A percentile compares a stretch with the other conserved stretches of the same genome.
These are phyloP conservation scores for Podila minutissima DNA, from an alignment of 192 early-diverging fungal species.

Conservation along the genomic window DNA sequence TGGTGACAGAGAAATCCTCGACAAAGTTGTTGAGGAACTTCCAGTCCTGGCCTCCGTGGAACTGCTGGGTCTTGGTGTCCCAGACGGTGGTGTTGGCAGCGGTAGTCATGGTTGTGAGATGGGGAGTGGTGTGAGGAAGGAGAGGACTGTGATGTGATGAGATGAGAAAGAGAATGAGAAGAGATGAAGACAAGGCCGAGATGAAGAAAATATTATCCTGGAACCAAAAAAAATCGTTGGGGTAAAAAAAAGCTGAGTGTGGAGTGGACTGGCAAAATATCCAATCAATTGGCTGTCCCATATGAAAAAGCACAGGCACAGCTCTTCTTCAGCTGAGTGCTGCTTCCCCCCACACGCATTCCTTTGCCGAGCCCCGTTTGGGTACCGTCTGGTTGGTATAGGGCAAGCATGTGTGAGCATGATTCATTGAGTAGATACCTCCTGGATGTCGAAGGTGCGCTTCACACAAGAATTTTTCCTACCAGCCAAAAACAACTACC, in stretches of 20 bases:
- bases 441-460: no score
- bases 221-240: neutral
- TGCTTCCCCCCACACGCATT: neutral
- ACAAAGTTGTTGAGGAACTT: slow-evolving; percentile 85
- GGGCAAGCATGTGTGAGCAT: no score
- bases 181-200: neutral
- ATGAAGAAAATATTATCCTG: neutral
- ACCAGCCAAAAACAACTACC: no score
- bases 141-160: neutral
- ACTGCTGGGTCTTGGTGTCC: slow-evolving; percentile 91
- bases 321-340: no score
- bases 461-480: no score
- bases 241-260: neutral
- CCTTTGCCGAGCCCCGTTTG: no score
- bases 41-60: slow-evolving; percentile 91
- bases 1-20: slow-evolving; percentile 93
- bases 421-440: no score
- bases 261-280: neutral
- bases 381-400: no score
- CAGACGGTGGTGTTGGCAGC: slow-evolving; percentile 60
- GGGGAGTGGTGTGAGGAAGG: neutral
- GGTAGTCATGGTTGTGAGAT: slow-evolving; percentile 19
- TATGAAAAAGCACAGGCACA: neutral
- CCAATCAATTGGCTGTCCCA: slow-evolving; percentile 1
- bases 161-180: neutral